A percentile compares a stretch with the other conserved stretches of the same genome.
Conservation (phyloP, 345 rosid species). For the Gossypium thurberi region DNA sequence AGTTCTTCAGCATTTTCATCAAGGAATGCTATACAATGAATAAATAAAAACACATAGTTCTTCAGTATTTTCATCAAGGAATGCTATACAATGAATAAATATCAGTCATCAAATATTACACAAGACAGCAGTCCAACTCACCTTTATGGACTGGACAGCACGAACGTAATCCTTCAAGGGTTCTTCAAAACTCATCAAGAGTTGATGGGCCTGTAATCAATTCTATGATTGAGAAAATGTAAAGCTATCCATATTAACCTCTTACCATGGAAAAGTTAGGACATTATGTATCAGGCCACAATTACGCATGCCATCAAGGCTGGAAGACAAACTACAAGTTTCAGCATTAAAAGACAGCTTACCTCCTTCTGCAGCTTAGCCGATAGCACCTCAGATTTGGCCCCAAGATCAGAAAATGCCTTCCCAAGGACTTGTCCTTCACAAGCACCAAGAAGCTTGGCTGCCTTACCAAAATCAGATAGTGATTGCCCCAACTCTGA, state of each 20-base stretch:
- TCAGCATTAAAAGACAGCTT: slow-evolving; percentile 13
- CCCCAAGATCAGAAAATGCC: slow-evolving; percentile 81
- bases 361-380: slow-evolving; percentile 90
- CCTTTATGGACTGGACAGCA: slow-evolving; percentile 94
- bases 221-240: slow-evolving; percentile 11
- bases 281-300: neutral
- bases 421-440: slow-evolving; percentile 84
- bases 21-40: neutral
- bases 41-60: neutral
- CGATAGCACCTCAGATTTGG: slow-evolving; percentile 73
- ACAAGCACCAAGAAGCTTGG: slow-evolving; percentile 85
- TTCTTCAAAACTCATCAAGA: slow-evolving; percentile 93
- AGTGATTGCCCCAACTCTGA: slow-evolving; percentile 90
- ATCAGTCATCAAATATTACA: neutral
- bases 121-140: slow-evolving; percentile 13
- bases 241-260: neutral
- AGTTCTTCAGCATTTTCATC: neutral
- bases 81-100: neutral
- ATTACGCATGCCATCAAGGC: neutral
- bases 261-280: neutral
- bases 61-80: neutral
- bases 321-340: slow-evolving; percentile 4
- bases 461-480: slow-evolving; percentile 92
- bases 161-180: slow-evolving; percentile 95
- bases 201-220: slow-evolving; percentile 67